Evolutionary conservation across 2,329 filamentous ascomycete genomes (phyloP).

Genomic region (Ophiocordyceps camponoti-floridani): DNA sequence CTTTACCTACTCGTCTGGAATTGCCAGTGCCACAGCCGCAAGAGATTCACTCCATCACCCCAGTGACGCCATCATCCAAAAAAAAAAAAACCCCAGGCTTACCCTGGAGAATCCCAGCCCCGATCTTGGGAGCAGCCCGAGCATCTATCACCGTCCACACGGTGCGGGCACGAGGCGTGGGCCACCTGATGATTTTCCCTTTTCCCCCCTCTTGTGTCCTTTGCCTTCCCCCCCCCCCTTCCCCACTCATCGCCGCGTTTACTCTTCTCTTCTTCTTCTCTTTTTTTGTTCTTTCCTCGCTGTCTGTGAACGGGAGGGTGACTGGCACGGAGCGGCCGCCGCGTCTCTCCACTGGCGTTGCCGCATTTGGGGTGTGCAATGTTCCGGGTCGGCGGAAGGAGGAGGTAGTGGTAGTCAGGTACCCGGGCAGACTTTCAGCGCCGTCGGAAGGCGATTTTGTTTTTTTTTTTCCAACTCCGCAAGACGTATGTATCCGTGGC

Average conservation of each 20-base stretch:
- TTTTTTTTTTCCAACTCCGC: too few relatives aligned
- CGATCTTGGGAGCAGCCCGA: not conserved
- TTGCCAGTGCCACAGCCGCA: not conserved
- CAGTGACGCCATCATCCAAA: not conserved
- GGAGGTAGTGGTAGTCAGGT: not conserved
- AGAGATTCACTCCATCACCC: not conserved
- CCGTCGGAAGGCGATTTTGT: too few relatives aligned
- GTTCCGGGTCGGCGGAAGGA: not conserved
- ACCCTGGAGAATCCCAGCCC: not conserved
- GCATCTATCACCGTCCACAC: not conserved
- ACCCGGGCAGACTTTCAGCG: not conserved
- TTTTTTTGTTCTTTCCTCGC: too few relatives aligned
- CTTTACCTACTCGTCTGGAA: not conserved
- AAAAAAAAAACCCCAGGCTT: not conserved
- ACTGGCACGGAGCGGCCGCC: not conserved
- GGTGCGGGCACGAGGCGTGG: not conserved
- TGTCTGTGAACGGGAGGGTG: not conserved
- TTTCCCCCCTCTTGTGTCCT: not conserved
- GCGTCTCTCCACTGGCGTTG: not conserved
- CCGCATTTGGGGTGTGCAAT: not conserved
- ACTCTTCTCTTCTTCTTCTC: too few relatives aligned
- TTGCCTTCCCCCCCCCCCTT: not conserved
- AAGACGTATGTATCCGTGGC: not conserved
- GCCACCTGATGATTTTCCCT: not conserved
- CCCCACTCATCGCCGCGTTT: too few relatives aligned